Evolutionary conservation across 768 basidiomycete species (phyloP), one percentile per base, ranked within the genome.

Genomic region (Dioszegia aurantiaca): DNA sequence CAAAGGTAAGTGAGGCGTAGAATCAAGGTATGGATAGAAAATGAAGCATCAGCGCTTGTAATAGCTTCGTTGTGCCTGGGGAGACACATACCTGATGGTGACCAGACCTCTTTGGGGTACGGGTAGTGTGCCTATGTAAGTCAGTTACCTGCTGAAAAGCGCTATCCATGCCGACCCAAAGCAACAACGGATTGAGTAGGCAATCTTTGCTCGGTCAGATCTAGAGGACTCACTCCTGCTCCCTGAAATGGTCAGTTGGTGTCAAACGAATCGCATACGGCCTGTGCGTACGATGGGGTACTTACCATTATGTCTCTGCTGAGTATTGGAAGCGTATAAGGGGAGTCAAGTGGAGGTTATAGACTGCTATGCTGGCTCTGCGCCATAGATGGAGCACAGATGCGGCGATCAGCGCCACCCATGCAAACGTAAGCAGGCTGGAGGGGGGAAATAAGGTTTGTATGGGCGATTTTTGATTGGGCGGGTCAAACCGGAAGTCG

Each of bases 51-150:
- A n/a, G n/a, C n/a, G n/a, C n/a, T n/a, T n/a, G n/a, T n/a, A n/a
- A n/a, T n/a, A n/a, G n/a, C n/a, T n/a, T n/a, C n/a, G n/a, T n/a
- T 44, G 43, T 23, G 19, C 16, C 33, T 14, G 14, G 14, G 33
- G 14, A 41, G 26, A 21, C 23, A 78, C 77, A 61, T 53, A 89
- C 90, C 90, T 64, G 91, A 82, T 72, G 93, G 92, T 23, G 90
- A 87, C 90, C 90, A 97, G 55, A 95, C 92, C 72, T 88, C 83
- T 81, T 92, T 93, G 30, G 90, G 92, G 77, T 87, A 95, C 9
- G 91, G 90, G 82, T 89, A 95, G 79, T 89, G 85, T 51, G 62
- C 75, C 72, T 73, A 47, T 23, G 42, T 26, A 36, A 4, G 36
- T 40, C 27, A 47, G 46, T 3, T 31, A 26, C 16, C 28, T 9